Evolutionary conservation across 1,139 yeast genomes (phyloP).

Genomic region (Diutina siamensis): DNA sequence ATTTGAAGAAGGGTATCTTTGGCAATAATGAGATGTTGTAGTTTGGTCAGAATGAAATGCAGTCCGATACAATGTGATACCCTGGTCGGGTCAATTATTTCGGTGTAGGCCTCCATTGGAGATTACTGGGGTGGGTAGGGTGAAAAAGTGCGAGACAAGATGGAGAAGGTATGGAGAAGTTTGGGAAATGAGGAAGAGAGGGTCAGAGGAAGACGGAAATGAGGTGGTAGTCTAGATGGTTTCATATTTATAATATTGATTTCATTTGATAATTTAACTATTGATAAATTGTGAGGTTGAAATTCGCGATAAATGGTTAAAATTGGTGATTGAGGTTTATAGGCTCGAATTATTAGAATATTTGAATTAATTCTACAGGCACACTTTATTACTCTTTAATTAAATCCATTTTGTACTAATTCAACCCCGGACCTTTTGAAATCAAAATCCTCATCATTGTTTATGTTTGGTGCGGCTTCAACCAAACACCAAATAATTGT

Average conservation of each 20-base stretch:
- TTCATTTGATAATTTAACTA: too few species aligned
- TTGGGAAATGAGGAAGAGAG: too few species aligned
- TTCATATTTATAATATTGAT: too few species aligned
- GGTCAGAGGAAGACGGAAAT: too few species aligned
- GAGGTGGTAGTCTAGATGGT: neutral
- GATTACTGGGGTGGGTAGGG: neutral
- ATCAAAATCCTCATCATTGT: neutral
- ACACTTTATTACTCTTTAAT: too few species aligned
- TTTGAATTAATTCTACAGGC: too few species aligned
- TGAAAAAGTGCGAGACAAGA: constrained; percentile 4
- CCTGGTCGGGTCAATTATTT: constrained; percentile 68
- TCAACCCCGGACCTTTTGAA: neutral
- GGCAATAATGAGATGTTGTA: constrained; percentile 52
- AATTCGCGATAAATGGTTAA: too few species aligned
- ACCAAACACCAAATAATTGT: neutral
- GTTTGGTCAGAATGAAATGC: constrained; percentile 40
- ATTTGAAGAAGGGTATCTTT: constrained; percentile 67
- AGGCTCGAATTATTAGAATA: too few species aligned
- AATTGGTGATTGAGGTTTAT: too few species aligned
- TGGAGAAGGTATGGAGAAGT: neutral
- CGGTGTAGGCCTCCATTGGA: constrained; percentile 87
- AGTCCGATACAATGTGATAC: constrained; percentile 56
- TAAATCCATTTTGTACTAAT: neutral
- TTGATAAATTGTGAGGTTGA: too few species aligned
- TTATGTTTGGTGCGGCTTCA: neutral